These are phyloP conservation scores for thale cress (Arabidopsis thaliana) DNA, from an alignment of 345 rosid genomes.

Conservation along the genomic window DNA sequence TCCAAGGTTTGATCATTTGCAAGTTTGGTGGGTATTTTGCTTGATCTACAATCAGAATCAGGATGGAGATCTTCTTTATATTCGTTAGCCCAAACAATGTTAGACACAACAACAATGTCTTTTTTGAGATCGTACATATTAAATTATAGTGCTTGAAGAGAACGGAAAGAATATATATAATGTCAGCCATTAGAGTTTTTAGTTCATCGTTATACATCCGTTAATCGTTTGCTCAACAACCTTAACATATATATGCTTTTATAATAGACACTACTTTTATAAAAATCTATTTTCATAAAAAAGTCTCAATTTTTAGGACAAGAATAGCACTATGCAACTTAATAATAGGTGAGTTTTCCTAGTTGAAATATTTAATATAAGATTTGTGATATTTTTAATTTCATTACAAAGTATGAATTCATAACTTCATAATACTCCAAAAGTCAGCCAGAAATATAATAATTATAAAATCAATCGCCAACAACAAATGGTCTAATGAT, in stretches of 20 bases:
- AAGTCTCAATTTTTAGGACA: background rate
- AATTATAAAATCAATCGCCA: slow-evolving; percentile 24
- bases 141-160: background rate
- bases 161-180: background rate
- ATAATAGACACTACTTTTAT: background rate
- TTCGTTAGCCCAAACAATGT: too few species aligned
- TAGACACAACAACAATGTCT: too few species aligned
- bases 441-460: slow-evolving; percentile 20
- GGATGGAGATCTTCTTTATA: too few species aligned
- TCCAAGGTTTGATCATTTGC: background rate
- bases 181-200: background rate
- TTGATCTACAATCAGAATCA: too few species aligned
- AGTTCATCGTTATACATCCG: background rate
- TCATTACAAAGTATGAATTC: slow-evolving; percentile 32
- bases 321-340: too few species aligned
- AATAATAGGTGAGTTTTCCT: background rate
- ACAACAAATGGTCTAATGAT: slow-evolving; percentile 24
- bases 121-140: too few species aligned
- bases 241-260: background rate
- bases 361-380: background rate
- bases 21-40: too few species aligned
- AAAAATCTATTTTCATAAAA: too few species aligned
- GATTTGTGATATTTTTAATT: background rate
- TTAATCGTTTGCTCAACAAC: background rate
- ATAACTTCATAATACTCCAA: slow-evolving; percentile 17